These are phyloP conservation scores for Moricandia arvensis DNA, from an alignment of 345 rosid species.

Conservation along the genomic window DNA sequence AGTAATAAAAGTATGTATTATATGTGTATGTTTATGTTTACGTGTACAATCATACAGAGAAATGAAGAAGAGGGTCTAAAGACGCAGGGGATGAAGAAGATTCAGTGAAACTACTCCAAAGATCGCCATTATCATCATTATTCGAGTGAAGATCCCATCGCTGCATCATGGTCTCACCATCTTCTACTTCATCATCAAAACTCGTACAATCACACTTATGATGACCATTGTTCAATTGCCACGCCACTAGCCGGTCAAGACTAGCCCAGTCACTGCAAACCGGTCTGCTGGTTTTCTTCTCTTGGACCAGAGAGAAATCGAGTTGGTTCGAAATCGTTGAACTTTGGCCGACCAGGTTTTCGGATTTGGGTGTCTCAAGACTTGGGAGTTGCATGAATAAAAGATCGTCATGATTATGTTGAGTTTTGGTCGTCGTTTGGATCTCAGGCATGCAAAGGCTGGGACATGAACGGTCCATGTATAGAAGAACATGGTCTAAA, in stretches of 20 bases:
- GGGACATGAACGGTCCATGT: constrained; percentile 57
- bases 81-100: constrained; percentile 58
- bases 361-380: constrained; percentile 54
- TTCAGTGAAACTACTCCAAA: constrained; percentile 63
- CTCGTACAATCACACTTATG: constrained; percentile 51
- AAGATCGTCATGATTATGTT: constrained; percentile 23
- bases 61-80: constrained; percentile 66
- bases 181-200: constrained; percentile 43
- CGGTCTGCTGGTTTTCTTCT: constrained; percentile 23
- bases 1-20: not conserved
- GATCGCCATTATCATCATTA: constrained; percentile 43
- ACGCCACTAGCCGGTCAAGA: constrained; percentile 84
- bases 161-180: constrained; percentile 43
- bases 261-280: constrained; percentile 68
- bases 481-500: constrained; percentile 64
- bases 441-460: constrained; percentile 52
- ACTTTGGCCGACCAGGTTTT: constrained; percentile 45
- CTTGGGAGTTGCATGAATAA: constrained; percentile 68
- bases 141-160: constrained; percentile 34
- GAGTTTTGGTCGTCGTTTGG: constrained; percentile 32
- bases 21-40: constrained; percentile 11
- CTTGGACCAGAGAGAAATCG: constrained; percentile 29
- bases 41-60: constrained; percentile 53
- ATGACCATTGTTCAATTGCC: constrained; percentile 66
- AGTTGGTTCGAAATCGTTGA: constrained; percentile 28